These are phyloP conservation scores for Otatea glauca DNA, from an alignment of 176 grass and related monocot species.

Conservation along the genomic window DNA sequence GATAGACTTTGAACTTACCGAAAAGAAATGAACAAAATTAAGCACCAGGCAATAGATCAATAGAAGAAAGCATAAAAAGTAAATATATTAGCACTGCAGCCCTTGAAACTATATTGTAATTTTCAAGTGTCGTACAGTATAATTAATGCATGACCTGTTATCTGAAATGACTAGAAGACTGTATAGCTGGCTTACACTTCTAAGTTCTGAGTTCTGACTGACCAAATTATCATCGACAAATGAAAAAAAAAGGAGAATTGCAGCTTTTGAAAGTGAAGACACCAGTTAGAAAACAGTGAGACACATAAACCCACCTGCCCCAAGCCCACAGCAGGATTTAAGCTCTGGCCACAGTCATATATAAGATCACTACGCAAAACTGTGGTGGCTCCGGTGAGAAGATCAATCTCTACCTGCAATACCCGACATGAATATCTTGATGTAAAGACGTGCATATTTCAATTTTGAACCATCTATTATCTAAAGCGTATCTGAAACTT, in stretches of 20 bases:
- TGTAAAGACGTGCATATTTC: conserved; percentile 7
- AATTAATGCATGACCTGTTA: conserved; percentile 2
- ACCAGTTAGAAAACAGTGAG: not conserved
- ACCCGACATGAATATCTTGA: conserved; percentile 21
- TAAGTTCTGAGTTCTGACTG: not conserved
- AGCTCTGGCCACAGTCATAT: conserved; percentile 93
- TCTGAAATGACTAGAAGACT: conserved; percentile 11
- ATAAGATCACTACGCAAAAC: conserved; percentile 84
- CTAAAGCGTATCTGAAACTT: conserved; percentile 9
- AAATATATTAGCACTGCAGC: not conserved
- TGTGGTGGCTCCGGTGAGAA: conserved; percentile 82
- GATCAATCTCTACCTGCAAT: conserved; percentile 89
- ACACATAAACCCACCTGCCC: conserved; percentile 67
- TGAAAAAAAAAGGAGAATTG: not conserved
- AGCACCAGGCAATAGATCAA: not conserved
- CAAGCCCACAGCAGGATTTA: conserved; percentile 95
- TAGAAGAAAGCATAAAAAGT: not conserved
- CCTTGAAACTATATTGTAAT: not conserved
- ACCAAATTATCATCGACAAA: conserved; percentile 6
- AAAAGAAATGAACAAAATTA: conserved; percentile 22
- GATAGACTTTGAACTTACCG: not conserved
- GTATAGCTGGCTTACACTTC: not conserved
- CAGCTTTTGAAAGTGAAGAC: not conserved
- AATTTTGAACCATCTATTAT: conserved; percentile 17
- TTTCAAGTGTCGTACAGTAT: not conserved